Evolutionary conservation across 2,329 filamentous ascomycete species (phyloP).

Genomic region (Colletotrichum destructivum): DNA sequence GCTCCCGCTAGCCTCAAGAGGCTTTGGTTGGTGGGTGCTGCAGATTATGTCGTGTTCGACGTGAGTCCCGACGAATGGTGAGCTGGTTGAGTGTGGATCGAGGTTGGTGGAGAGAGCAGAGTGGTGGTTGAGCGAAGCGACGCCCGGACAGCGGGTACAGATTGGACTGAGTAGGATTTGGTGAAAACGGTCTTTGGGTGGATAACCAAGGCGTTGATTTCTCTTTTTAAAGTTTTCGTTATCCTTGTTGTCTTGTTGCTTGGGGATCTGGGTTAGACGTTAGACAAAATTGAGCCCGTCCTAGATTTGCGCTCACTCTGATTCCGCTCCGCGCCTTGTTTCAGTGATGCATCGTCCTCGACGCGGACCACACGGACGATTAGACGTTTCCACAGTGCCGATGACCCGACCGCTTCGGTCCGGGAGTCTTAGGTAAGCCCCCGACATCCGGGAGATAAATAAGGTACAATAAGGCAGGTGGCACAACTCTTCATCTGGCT

Average conservation of each 20-base stretch:
- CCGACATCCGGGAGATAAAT: not conserved
- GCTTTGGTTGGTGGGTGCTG: not conserved
- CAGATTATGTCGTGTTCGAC: not conserved
- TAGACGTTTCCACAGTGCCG: constrained; percentile 4
- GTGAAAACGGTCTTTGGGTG: not conserved
- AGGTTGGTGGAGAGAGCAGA: too few relatives aligned
- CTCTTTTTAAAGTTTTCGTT: not conserved
- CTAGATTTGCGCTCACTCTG: not conserved
- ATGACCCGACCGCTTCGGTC: not conserved
- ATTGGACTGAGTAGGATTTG: not conserved
- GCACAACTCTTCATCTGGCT: too few relatives aligned
- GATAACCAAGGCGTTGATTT: not conserved
- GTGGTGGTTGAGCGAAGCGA: not conserved
- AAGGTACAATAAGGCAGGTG: not conserved
- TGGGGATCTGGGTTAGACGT: not conserved
- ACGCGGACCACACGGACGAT: not conserved
- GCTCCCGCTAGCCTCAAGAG: not conserved
- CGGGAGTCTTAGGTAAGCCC: constrained; percentile 29
- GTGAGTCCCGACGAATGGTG: not conserved
- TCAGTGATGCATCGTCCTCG: not conserved
- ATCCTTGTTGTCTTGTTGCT: not conserved
- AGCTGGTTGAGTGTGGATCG: not conserved
- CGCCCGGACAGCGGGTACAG: not conserved
- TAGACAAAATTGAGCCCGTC: constrained; percentile 27
- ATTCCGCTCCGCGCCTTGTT: not conserved